Evolutionary conservation across 805 yeast genomes (phyloP), one percentile per base, ranked within the genome.

Genomic region (Candida insectorum): DNA sequence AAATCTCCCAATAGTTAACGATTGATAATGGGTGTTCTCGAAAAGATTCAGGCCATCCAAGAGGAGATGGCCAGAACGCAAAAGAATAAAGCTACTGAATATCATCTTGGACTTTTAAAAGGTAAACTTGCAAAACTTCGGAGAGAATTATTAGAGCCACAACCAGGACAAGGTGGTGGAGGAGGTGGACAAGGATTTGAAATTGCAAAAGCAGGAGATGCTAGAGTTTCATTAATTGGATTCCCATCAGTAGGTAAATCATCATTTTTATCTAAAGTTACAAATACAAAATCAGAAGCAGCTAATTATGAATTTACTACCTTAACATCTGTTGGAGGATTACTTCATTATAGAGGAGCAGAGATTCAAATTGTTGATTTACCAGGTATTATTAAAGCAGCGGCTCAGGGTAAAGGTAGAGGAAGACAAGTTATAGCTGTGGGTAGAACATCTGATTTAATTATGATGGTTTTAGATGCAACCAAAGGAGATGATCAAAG

Each of bases 231-330:
- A 13, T 68, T 91, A 34, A 89, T 93, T 60, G 98, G 98, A 19
- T 91, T 89, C 58, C 98, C 98, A 12, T 89, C 97, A 1, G 98
- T 93, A 16, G 98, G 98, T 56, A 91, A 91, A 51, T 89, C 97
- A 1, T 86, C 96, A 2, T 77, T 91, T 44, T 68, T 91, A 39
- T 80, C 87, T 13, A 86, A 87, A 51, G 85, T 93, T 35, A 91
- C 98, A 14, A 85, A 85, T 50, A 91, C 97, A 2, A 86, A 86
- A 58, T 84, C 96, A 1, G 97, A 88, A 57, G 85, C 95, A 33
- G 98, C 97, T 5, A 85, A 81, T 31, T 91, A 93, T 54, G 93
- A 95, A 33, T 91, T 91, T 71, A 91, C 98, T 6, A 91, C 98
- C 0, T 73, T 91, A 56, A 91, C 98, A 0, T 87, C 96, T 0